Base-by-base conservation (phyloP, 1,139 yeast species). In the Trichomonascaceae sp. region DNA sequence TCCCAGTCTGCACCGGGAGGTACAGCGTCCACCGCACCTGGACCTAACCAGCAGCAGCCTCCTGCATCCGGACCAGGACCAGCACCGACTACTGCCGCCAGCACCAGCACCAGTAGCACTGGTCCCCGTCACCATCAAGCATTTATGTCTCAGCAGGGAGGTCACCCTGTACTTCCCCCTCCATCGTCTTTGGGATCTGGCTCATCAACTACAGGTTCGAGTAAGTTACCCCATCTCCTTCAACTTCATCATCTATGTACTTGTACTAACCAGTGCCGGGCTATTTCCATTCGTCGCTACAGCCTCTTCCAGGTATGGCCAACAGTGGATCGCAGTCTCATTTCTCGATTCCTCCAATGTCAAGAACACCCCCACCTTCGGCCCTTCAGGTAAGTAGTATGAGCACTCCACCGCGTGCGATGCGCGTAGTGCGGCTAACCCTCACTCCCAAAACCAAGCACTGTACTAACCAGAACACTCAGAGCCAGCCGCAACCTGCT, bases 301-400 rank as follows among this genome's bases (percentile, higher is more conserved):
- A 50, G 8, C 46, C 51, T 28, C 40, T 48, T 20, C 37, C 70
- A 39, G 70, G 70, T 57, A 61, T 47, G 64, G 63, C 44, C 27
- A 39, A 46, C 17, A 39, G 34, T 26, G 33, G 37, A 18, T 13
- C 33, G 26, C 8, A 32, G 22, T 20, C 25, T 16, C 34, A 32
- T 16, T 32, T 32, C 18, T n/a, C 32, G 18, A 31, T 36, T 13
- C 32, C 37, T 5, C 17, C 38, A n/a, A 13, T 32, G 16, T 14
- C 33, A n/a, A 17, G 29, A 17, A 17, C 37, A 17, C 38, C 35
- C 29, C 37, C 42, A 18, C 38, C 34, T 20, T 28, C 32, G 18
- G 27, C 20, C 27, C 32, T 25, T 27, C 38, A 35, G 20, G 32
- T 27, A 16, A 16, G 4, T 26, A 13, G 6, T n/a, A 20, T n/a